Conservation (phyloP, 2,329 filamentous ascomycete genomes). For the Esteya vermicola region DNA sequence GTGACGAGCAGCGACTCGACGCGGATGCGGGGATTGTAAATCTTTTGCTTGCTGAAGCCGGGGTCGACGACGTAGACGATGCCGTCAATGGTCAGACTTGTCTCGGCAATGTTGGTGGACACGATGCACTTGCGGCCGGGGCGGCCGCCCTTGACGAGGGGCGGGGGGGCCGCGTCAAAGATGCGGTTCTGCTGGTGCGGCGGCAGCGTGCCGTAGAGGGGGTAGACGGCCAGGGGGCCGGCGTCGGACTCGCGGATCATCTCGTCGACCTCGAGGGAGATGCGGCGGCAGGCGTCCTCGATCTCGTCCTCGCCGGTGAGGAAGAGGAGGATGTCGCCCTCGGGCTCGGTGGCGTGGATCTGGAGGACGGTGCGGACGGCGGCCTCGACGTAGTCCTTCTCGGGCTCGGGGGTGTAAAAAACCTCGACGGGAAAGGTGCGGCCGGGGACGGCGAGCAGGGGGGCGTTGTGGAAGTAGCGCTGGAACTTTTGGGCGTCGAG, state of each 20-base stretch:
- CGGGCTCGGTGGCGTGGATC: slow-evolving; percentile 83
- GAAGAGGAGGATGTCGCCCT: slow-evolving; percentile 89
- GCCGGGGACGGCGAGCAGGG: slow-evolving; percentile 83
- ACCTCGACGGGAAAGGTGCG: slow-evolving; percentile 95
- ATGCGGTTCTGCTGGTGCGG: slow-evolving; percentile 90
- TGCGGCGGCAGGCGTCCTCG: slow-evolving; percentile 88
- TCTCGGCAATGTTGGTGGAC: slow-evolving; percentile 96
- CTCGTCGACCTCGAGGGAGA: slow-evolving; percentile 79
- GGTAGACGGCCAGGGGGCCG: slow-evolving; percentile 80
- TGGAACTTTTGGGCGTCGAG: slow-evolving; percentile 97
- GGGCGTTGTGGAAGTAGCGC: slow-evolving; percentile 89
- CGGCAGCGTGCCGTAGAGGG: slow-evolving; percentile 85
- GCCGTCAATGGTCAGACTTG: slow-evolving; percentile 91
- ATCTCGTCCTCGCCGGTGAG: slow-evolving; percentile 97
- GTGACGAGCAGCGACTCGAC: slow-evolving; percentile 96
- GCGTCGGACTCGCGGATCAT: slow-evolving; percentile 83
- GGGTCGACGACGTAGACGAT: slow-evolving; percentile 99
- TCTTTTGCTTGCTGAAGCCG: slow-evolving; percentile 98
- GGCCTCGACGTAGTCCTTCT: slow-evolving; percentile 93
- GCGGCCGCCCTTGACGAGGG: slow-evolving; percentile 59
- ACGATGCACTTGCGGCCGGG: slow-evolving; percentile 91
- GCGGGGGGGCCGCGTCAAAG: slow-evolving; percentile 73
- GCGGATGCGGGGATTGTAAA: slow-evolving; percentile 92
- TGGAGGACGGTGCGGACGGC: slow-evolving; percentile 89
- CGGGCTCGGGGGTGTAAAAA: slow-evolving; percentile 93